A percentile compares a stretch with the other conserved stretches of the same genome.
Conservation (phyloP, 345 rosid genomes). For the Hibiscus trionum region DNA sequence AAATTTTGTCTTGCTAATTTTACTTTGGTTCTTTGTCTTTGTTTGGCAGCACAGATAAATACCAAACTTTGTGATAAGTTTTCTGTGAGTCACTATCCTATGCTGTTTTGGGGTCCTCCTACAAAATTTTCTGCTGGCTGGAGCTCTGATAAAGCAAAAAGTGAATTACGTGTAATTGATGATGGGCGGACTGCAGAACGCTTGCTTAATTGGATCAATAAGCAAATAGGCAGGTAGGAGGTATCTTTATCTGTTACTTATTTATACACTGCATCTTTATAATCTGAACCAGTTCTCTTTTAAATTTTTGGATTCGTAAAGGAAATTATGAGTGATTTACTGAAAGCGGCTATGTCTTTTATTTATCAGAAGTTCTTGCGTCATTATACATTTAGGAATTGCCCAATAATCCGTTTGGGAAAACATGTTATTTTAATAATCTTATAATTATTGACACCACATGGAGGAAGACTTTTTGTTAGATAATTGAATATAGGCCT, state of each 20-base stretch:
- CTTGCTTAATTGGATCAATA: slow-evolving; percentile 84
- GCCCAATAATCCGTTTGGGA: not conserved
- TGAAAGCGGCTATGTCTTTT: not conserved
- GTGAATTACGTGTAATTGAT: slow-evolving; percentile 43
- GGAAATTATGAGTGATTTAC: not conserved
- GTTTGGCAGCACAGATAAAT: slow-evolving; percentile 87
- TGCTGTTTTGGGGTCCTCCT: slow-evolving; percentile 86
- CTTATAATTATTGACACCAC: not conserved
- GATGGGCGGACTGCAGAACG: slow-evolving; percentile 80
- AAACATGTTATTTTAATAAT: slow-evolving; percentile 1
- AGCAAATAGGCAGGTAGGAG: slow-evolving; percentile 72
- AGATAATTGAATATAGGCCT: not conserved
- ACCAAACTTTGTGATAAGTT: slow-evolving; percentile 75
- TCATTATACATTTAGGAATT: slow-evolving; percentile 7
- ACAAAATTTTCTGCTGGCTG: slow-evolving; percentile 55
- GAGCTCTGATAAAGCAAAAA: slow-evolving; percentile 57
- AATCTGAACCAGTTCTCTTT: not conserved
- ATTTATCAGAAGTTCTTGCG: not conserved
- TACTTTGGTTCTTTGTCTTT: slow-evolving; percentile 25
- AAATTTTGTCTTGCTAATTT: slow-evolving; percentile 20
- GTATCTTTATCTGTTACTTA: slow-evolving; percentile 9
- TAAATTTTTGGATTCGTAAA: slow-evolving; percentile 2
- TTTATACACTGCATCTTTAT: slow-evolving; percentile 1
- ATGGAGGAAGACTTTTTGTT: not conserved
- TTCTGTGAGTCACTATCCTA: slow-evolving; percentile 80